Evolutionary conservation across 495 filamentous ascomycete species (phyloP).

Genomic region (Entonaema liquescens): DNA sequence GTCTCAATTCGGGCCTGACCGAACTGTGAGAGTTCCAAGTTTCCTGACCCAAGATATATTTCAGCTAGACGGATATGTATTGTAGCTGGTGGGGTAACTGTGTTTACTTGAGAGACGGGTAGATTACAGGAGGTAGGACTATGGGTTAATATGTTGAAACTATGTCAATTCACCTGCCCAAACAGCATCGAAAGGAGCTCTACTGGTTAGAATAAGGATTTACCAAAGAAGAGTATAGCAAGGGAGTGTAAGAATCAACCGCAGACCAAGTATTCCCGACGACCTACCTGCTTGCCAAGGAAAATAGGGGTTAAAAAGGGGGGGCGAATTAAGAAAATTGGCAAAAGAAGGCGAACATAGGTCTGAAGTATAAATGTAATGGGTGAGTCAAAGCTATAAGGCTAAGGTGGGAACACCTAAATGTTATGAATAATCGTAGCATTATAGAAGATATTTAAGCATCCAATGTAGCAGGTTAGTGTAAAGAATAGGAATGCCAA

Average conservation of each 20-base stretch:
- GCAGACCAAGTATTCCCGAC: not conserved
- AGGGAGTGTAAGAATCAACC: not conserved
- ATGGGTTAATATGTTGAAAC: no score
- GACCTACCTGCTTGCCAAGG: not conserved
- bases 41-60: not conserved
- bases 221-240: no score
- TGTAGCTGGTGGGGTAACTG: not conserved
- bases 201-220: no score
- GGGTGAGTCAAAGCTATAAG: not conserved
- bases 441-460: not conserved
- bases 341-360: not conserved
- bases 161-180: no score
- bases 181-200: no score
- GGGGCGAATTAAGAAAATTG: not conserved
- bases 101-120: not conserved
- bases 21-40: not conserved
- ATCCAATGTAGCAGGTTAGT: not conserved
- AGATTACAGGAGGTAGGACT: no score
- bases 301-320: not conserved
- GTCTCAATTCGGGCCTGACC: not conserved
- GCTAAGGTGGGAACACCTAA: not conserved
- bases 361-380: not conserved
- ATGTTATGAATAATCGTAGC: not conserved
- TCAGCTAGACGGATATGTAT: not conserved
- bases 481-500: not conserved